Percentiles rank a stretch among this genome's conserved stretches.
These are phyloP conservation scores for Collybia sp. DNA, from an alignment of 768 basidiomycete species.

Conservation along the genomic window DNA sequence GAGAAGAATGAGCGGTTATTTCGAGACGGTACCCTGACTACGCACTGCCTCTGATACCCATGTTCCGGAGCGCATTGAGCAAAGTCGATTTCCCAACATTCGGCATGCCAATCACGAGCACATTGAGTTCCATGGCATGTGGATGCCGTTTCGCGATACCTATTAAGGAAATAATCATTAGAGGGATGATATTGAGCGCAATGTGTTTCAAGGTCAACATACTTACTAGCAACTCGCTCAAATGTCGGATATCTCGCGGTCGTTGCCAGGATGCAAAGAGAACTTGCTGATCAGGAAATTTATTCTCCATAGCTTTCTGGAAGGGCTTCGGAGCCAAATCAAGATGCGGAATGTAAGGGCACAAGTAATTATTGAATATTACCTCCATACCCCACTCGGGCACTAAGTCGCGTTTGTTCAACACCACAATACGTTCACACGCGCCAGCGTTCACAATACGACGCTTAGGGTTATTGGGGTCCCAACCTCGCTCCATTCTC, in stretches of 20 bases:
- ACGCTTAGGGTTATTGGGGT: constrained; percentile 33
- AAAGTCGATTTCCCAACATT: constrained; percentile 97
- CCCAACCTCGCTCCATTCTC: constrained; percentile 63
- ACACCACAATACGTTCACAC: constrained; percentile 84
- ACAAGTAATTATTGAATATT: constrained; percentile 18
- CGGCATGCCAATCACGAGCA: constrained; percentile 97
- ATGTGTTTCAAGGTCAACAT: constrained; percentile 30
- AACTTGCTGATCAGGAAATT: constrained; percentile 64
- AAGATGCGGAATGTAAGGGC: constrained; percentile 9
- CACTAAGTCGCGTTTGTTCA: constrained; percentile 92
- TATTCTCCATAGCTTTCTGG: constrained; percentile 61
- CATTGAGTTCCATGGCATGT: constrained; percentile 74
- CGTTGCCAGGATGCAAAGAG: constrained; percentile 73
- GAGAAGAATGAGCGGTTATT: background rate
- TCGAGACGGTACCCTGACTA: constrained; percentile 9
- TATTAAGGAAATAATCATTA: constrained; percentile 19
- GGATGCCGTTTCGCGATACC: constrained; percentile 68
- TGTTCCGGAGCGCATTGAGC: constrained; percentile 82
- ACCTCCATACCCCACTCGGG: constrained; percentile 88
- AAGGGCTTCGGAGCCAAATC: constrained; percentile 51
- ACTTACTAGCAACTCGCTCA: constrained; percentile 73
- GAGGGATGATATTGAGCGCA: constrained; percentile 2
- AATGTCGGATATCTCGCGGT: constrained; percentile 54
- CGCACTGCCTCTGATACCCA: constrained; percentile 85
- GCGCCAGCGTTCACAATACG: constrained; percentile 35